A percentile compares a stretch with the other conserved stretches of the same genome.
These are phyloP conservation scores for Tilletia walkeri DNA, from an alignment of 1,284 basidiomycete genomes.

Conservation along the genomic window DNA sequence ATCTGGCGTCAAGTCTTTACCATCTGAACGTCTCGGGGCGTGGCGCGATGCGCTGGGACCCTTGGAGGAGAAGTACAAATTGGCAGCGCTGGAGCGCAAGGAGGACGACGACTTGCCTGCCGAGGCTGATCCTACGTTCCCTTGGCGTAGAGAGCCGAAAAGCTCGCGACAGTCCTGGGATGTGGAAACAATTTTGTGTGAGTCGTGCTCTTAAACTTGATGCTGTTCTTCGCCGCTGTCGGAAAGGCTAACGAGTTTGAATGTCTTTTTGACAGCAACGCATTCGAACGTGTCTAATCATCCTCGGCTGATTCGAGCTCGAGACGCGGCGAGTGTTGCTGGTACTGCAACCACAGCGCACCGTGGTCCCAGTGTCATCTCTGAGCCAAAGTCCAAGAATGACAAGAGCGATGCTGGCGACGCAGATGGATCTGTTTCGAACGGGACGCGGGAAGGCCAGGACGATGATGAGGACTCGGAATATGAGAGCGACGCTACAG, in stretches of 20 bases:
- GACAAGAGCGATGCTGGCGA: not conserved
- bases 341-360: constrained; percentile 24
- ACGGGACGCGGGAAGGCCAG: not conserved
- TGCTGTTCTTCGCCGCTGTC: no score
- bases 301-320: constrained; percentile 44
- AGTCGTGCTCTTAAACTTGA: not conserved
- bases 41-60: constrained; percentile 1
- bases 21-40: not conserved
- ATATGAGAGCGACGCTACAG: constrained; percentile 25
- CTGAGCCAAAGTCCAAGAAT: not conserved
- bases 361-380: not conserved
- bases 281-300: constrained; percentile 55
- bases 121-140: constrained; percentile 11
- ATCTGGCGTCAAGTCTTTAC: not conserved
- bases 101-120: constrained; percentile 7
- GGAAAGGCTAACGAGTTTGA: no score
- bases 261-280: constrained; percentile 28
- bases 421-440: not conserved
- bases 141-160: constrained; percentile 6
- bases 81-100: not conserved
- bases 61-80: constrained; percentile 13
- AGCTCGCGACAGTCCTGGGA: constrained; percentile 37
- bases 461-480: constrained; percentile 21
- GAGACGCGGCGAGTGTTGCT: constrained; percentile 30
- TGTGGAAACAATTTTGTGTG: constrained; percentile 49